These are phyloP conservation scores for Tothia fuscella DNA, from an alignment of 2,329 filamentous ascomycete genomes.

Conservation along the genomic window DNA sequence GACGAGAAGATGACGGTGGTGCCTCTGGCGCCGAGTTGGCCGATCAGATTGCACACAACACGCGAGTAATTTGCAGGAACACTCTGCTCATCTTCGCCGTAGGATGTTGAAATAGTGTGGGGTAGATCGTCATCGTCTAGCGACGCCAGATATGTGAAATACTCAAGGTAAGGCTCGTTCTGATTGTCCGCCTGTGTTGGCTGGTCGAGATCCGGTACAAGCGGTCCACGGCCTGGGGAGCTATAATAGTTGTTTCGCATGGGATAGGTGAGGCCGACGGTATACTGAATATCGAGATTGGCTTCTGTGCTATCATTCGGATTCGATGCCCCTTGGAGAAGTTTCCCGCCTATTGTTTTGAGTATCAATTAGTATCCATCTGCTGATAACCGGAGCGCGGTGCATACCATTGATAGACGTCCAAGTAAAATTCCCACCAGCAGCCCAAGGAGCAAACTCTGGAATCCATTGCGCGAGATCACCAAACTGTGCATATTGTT, in stretches of 20 bases:
- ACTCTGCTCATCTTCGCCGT: constrained; percentile 29
- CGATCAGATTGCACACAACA: constrained; percentile 29
- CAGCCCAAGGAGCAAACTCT: constrained; percentile 7
- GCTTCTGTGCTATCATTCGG: constrained; percentile 4
- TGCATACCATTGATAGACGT: constrained; percentile 9
- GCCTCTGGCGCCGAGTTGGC: constrained; percentile 27
- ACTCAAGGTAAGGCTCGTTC: constrained; percentile 36
- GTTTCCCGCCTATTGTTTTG: background rate
- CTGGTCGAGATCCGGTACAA: constrained; percentile 37
- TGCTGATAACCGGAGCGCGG: too few relatives aligned
- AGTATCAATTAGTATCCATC: background rate
- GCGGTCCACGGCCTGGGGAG: constrained; percentile 13
- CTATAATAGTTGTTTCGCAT: constrained; percentile 11
- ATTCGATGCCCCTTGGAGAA: background rate
- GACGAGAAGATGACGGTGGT: constrained; percentile 28
- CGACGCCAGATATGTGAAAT: constrained; percentile 26
- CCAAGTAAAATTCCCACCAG: constrained; percentile 2
- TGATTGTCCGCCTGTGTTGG: constrained; percentile 28
- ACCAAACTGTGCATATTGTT: constrained; percentile 7
- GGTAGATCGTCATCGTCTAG: constrained; percentile 22
- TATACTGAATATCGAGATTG: constrained; percentile 12
- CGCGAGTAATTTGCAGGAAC: constrained; percentile 25
- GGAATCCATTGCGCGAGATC: constrained; percentile 4
- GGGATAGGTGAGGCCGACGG: constrained; percentile 8
- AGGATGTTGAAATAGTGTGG: constrained; percentile 26